Conservation (phyloP, 495 filamentous ascomycete species). For the Aspergillus sparsus region DNA sequence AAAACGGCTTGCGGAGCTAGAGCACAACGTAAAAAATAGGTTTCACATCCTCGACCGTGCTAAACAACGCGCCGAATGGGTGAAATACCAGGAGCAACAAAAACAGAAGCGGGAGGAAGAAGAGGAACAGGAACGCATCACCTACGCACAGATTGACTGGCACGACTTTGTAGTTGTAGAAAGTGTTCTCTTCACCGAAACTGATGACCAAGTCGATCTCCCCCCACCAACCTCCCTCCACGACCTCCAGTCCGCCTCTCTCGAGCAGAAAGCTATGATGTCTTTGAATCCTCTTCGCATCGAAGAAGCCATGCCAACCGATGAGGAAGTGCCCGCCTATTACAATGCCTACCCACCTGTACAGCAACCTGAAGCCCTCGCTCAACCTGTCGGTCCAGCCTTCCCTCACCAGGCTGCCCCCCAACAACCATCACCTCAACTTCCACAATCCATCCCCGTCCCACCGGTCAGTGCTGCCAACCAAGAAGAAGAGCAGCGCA, state of each 20-base stretch:
- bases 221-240: constrained; percentile 86
- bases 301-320: constrained; percentile 92
- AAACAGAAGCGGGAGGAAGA: constrained; percentile 88
- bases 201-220: constrained; percentile 81
- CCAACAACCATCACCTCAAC: constrained; percentile 3
- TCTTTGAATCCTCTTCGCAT: constrained; percentile 83
- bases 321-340: constrained; percentile 61
- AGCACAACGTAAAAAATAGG: constrained; percentile 75
- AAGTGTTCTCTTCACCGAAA: constrained; percentile 90
- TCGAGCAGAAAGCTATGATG: constrained; percentile 91
- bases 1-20: constrained; percentile 69
- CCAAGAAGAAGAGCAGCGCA: constrained; percentile 67
- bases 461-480: constrained; percentile 36
- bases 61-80: constrained; percentile 81
- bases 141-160: constrained; percentile 95
- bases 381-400: constrained; percentile 30
- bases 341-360: constrained; percentile 52
- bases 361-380: constrained; percentile 28
- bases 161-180: constrained; percentile 96
- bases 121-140: constrained; percentile 77
- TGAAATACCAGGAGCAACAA: constrained; percentile 79
- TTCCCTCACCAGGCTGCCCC: constrained; percentile 41
- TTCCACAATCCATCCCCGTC: constrained; percentile 35
- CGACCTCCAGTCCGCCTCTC: constrained; percentile 87
- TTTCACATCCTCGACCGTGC: constrained; percentile 79